Evolutionary conservation across 2,329 filamentous ascomycete genomes (phyloP).

Genomic region (Aciculosporium take): DNA sequence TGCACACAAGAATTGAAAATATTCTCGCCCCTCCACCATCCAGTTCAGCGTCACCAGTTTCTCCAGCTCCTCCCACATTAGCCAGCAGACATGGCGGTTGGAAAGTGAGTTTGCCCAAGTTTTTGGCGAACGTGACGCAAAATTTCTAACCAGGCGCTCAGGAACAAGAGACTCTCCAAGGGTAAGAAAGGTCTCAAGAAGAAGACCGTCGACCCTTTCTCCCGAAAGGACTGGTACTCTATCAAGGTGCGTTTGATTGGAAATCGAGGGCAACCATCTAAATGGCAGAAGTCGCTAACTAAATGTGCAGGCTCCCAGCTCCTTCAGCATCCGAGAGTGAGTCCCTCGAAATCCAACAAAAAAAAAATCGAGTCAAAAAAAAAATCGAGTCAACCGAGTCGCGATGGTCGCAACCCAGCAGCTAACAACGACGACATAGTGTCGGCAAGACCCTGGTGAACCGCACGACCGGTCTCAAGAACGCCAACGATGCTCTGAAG

Average conservation of each 20-base stretch:
- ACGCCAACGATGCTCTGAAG: conserved; percentile 98
- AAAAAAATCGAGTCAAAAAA: no score
- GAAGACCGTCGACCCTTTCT: conserved; percentile 94
- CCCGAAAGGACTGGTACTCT: conserved; percentile 98
- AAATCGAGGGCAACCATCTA: no score
- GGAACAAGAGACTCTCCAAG: conserved; percentile 99
- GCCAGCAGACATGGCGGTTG: conserved; percentile 46
- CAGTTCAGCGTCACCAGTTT: conserved; percentile 29
- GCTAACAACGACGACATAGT: conserved; percentile 34
- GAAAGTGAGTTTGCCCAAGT: conserved; percentile 34
- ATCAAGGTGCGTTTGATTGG: conserved; percentile 57
- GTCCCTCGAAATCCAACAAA: conserved; percentile 23
- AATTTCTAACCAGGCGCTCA: conserved; percentile 23
- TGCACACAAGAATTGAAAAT: conserved; percentile 27
- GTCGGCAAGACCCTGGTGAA: conserved; percentile 99
- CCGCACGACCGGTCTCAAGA: conserved; percentile 98
- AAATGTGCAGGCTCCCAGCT: conserved; percentile 62
- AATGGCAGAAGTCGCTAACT: conserved; percentile 6
- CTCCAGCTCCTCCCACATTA: conserved; percentile 28
- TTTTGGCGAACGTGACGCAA: conserved; percentile 3
- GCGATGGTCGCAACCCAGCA: not conserved
- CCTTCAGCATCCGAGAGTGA: conserved; percentile 95
- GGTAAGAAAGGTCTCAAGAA: conserved; percentile 99
- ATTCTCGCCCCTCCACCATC: conserved; percentile 26
- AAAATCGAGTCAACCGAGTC: not conserved